These are phyloP conservation scores for Cladosporium sp. DNA, from an alignment of 2,329 filamentous ascomycete species.

Conservation along the genomic window DNA sequence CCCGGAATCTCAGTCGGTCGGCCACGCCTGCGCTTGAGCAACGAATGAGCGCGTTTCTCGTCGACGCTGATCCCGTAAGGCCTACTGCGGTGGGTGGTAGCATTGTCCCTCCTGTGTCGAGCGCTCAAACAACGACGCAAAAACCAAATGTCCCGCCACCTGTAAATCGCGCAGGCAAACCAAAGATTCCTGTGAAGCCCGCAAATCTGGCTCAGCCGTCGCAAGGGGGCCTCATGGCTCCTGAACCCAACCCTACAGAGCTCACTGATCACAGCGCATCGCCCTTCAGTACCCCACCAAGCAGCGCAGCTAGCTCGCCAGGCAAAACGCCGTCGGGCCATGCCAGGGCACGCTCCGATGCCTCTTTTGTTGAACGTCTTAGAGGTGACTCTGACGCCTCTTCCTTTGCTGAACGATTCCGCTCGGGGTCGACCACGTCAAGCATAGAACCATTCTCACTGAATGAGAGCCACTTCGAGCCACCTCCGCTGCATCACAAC, in stretches of 20 bases:
- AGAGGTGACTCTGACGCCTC: slow-evolving; percentile 29
- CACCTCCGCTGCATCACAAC: slow-evolving; percentile 25
- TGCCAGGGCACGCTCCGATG: slow-evolving; percentile 25
- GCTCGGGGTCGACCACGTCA: slow-evolving; percentile 31
- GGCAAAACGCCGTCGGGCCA: slow-evolving; percentile 16
- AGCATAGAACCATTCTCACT: slow-evolving; percentile 34
- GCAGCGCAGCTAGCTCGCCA: slow-evolving; percentile 62
- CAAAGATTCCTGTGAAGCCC: slow-evolving; percentile 55
- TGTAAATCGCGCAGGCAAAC: slow-evolving; percentile 79
- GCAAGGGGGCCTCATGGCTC: slow-evolving; percentile 34
- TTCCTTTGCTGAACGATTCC: slow-evolving; percentile 22
- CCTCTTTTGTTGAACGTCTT: slow-evolving; percentile 30
- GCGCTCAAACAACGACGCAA: background rate
- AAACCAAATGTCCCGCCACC: slow-evolving; percentile 62
- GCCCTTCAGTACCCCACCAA: slow-evolving; percentile 84
- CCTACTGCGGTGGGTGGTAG: slow-evolving; percentile 15
- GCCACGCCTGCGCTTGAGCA: slow-evolving; percentile 45
- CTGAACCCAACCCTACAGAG: slow-evolving; percentile 43
- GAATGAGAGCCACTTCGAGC: slow-evolving; percentile 24
- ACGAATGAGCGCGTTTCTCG: slow-evolving; percentile 39
- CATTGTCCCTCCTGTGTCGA: slow-evolving; percentile 15
- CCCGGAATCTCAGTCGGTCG: slow-evolving; percentile 40
- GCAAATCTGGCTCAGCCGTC: slow-evolving; percentile 27
- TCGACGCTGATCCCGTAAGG: slow-evolving; percentile 25
- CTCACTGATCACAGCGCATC: slow-evolving; percentile 57